Conservation (phyloP, 169 alveolate genomes). For the Eimeria falciformis region DNA sequence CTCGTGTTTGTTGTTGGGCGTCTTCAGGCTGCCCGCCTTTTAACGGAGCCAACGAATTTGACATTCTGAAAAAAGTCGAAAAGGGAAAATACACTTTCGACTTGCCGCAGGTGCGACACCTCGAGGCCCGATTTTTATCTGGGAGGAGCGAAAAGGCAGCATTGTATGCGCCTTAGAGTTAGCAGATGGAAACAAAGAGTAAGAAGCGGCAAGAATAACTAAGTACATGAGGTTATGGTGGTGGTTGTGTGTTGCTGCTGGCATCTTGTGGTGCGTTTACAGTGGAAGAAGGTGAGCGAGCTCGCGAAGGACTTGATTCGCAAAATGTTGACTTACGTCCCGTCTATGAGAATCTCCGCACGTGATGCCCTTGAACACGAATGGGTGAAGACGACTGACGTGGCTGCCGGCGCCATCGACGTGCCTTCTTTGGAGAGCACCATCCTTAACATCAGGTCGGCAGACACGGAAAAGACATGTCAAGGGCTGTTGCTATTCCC, state of each 20-base stretch:
- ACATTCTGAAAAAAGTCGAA: conserved; percentile 90
- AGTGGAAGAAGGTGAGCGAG: conserved; percentile 90
- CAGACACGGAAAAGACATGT: neutral
- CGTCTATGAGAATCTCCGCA: conserved; percentile 91
- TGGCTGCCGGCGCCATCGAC: conserved; percentile 82
- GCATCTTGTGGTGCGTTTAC: neutral
- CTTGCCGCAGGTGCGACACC: conserved; percentile 69
- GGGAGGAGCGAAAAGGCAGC: too few species aligned
- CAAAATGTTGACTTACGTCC: conserved; percentile 89
- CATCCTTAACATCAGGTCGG: conserved; percentile 70
- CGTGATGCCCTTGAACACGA: conserved; percentile 91
- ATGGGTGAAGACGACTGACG: conserved; percentile 89
- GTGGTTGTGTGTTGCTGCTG: neutral
- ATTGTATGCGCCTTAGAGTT: too few species aligned
- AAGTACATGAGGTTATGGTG: neutral
- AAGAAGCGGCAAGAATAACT: too few species aligned
- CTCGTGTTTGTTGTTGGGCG: conserved; percentile 44
- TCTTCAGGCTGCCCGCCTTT: conserved; percentile 92
- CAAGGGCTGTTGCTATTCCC: neutral
- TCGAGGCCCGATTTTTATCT: too few species aligned
- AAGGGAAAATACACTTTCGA: conserved; percentile 83
- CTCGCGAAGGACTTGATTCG: conserved; percentile 91
- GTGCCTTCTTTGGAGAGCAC: conserved; percentile 87
- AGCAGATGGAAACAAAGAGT: too few species aligned
- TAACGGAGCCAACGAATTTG: conserved; percentile 91